Evolutionary conservation across 78 protist species (phyloP).

Genomic region (Dictyostelium capitatum): DNA sequence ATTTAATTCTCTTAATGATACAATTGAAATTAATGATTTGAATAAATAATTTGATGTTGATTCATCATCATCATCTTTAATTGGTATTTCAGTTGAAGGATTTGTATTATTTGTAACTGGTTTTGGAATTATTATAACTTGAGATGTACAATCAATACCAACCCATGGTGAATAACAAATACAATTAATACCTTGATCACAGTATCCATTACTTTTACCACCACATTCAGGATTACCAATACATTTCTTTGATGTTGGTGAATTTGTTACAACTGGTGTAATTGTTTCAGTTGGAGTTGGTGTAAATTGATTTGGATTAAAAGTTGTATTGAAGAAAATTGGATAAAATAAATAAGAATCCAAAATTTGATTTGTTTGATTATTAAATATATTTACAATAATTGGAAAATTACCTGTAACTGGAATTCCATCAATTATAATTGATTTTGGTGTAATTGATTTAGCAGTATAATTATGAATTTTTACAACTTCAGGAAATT

Average conservation of each 20-base stretch:
- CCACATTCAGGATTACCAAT: background rate
- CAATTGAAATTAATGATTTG: background rate
- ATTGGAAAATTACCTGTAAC: background rate
- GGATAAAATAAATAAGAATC: no score
- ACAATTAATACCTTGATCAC: background rate
- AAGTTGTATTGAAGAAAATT: background rate
- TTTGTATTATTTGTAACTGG: background rate
- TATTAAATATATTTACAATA: background rate
- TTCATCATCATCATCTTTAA: background rate
- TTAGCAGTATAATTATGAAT: no score
- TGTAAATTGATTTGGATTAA: background rate
- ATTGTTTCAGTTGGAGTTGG: background rate
- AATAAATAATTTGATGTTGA: background rate
- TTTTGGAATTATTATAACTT: background rate
- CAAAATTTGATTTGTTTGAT: background rate
- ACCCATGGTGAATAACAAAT: slow-evolving; percentile 10
- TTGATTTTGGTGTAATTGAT: no score
- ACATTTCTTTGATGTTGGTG: background rate
- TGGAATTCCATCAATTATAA: no score
- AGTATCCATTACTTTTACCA: background rate
- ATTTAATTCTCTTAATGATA: background rate
- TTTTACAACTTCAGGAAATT: no score
- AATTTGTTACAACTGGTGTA: background rate
- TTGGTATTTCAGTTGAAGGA: slow-evolving; percentile 5
- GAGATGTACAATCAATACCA: background rate